Evolutionary conservation across 441 rosid genomes (phyloP).

Genomic region (Codiaeum variegatum): DNA sequence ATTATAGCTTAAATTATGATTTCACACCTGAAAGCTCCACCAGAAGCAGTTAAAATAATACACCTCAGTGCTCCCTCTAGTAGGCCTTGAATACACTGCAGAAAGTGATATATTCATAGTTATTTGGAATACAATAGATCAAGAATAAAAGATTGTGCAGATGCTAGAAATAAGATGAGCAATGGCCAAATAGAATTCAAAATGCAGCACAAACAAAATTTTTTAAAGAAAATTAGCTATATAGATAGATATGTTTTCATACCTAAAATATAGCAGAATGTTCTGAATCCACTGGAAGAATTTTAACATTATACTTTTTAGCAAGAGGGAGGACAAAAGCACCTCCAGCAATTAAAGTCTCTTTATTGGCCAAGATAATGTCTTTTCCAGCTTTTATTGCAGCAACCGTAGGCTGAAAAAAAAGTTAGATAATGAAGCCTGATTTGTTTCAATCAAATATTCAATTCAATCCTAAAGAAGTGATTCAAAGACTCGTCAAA

Average conservation of each 20-base stretch:
- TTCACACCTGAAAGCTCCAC: conserved; percentile 92
- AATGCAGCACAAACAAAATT: not conserved
- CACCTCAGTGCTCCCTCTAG: conserved; percentile 79
- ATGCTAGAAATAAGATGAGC: not conserved
- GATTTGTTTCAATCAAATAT: not conserved
- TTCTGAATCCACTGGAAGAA: conserved; percentile 97
- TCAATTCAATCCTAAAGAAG: not conserved
- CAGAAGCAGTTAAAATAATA: conserved; percentile 91
- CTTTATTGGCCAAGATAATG: conserved; percentile 92
- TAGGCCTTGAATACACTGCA: conserved; percentile 93
- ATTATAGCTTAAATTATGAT: conserved; percentile 19
- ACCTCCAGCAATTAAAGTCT: conserved; percentile 93
- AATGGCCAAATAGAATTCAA: not conserved
- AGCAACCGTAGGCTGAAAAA: conserved; percentile 80
- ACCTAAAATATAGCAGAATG: conserved; percentile 98
- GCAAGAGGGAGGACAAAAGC: conserved; percentile 96
- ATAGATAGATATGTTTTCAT: conserved; percentile 8
- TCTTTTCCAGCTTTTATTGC: conserved; percentile 96
- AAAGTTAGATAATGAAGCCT: conserved; percentile 12
- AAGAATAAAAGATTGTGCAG: conserved; percentile 12
- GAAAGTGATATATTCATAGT: conserved; percentile 22
- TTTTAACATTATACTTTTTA: conserved; percentile 76
- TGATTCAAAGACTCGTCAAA: not conserved
- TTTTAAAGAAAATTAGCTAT: not conserved
- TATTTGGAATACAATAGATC: conserved; percentile 1